A percentile compares a stretch with the other conserved stretches of the same genome.
Conservation (phyloP, 805 yeast genomes). For the Naumovozyma baii region DNA sequence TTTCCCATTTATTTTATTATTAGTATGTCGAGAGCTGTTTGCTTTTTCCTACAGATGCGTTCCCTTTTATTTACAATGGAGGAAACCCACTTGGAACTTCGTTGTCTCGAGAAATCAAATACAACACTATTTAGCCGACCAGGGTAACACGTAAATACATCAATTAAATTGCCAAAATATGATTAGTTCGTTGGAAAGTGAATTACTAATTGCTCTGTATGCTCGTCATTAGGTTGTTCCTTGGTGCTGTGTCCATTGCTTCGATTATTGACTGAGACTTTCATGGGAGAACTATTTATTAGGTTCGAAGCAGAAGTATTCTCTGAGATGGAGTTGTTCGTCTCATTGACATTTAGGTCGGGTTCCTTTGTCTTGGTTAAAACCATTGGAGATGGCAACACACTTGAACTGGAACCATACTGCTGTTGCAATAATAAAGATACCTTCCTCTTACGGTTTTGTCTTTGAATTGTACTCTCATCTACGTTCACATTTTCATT, state of each 20-base stretch:
- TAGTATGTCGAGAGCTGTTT: constrained; percentile 12
- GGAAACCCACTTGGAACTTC: too few species aligned
- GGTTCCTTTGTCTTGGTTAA: neutral
- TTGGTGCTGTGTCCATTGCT: constrained; percentile 16
- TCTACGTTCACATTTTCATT: constrained; percentile 4
- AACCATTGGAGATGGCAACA: constrained; percentile 19
- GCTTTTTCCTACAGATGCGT: too few species aligned
- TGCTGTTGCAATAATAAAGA: constrained; percentile 27
- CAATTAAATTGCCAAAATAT: too few species aligned
- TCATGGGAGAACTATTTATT: constrained; percentile 19
- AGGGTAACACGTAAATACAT: too few species aligned
- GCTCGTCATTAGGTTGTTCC: constrained; percentile 7
- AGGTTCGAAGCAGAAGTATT: neutral
- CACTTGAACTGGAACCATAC: constrained; percentile 27
- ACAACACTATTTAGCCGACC: too few species aligned
- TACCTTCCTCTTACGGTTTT: constrained; percentile 25
- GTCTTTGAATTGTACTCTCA: constrained; percentile 24
- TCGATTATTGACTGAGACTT: constrained; percentile 2
- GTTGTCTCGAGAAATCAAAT: too few species aligned
- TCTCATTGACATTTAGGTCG: neutral
- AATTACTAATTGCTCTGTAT: constrained; percentile 6
- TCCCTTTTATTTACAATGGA: too few species aligned
- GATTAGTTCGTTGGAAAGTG: constrained; percentile 11
- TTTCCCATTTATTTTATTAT: constrained; percentile 44
- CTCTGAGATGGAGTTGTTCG: too few species aligned